Percentiles rank a stretch among this genome's conserved stretches.
Evolutionary conservation across 1,139 yeast species (phyloP).

Genomic region (Candida sanyaensis): DNA sequence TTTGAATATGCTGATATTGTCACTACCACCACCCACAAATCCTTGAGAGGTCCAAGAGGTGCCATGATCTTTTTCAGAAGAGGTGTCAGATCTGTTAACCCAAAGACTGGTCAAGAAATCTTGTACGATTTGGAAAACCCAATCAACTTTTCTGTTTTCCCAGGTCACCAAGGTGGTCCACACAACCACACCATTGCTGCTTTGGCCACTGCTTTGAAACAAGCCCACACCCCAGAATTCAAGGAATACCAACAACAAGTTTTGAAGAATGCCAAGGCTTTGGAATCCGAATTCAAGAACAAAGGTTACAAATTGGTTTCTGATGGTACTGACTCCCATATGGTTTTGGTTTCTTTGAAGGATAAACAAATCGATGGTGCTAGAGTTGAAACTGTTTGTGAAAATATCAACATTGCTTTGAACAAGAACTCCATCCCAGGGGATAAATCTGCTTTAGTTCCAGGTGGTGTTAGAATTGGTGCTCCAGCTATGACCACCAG

Average conservation of each 20-base stretch:
- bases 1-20: constrained; percentile 94
- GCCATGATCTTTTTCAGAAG: constrained; percentile 97
- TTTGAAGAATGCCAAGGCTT: constrained; percentile 81
- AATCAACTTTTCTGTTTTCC: constrained; percentile 95
- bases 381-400: constrained; percentile 93
- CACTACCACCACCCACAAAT: constrained; percentile 96
- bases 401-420: constrained; percentile 91
- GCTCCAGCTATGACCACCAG: constrained; percentile 99
- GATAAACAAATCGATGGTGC: constrained; percentile 96
- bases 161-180: constrained; percentile 99
- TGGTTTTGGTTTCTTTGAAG: constrained; percentile 87
- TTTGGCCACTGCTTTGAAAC: constrained; percentile 89
- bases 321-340: constrained; percentile 95
- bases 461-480: constrained; percentile 98
- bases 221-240: constrained; percentile 84
- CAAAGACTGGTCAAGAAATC: constrained; percentile 87
- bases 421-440: constrained; percentile 98
- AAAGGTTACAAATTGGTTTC: constrained; percentile 85
- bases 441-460: constrained; percentile 95
- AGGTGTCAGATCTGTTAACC: constrained; percentile 81
- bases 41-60: constrained; percentile 98
- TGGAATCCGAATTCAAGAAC: constrained; percentile 70
- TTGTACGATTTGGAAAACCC: constrained; percentile 84
- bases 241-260: constrained; percentile 85
- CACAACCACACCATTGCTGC: constrained; percentile 98